Percentiles rank a stretch among this genome's conserved stretches.
Evolutionary conservation across 345 rosid genomes (phyloP).

Genomic region (Citrus reticulata): DNA sequence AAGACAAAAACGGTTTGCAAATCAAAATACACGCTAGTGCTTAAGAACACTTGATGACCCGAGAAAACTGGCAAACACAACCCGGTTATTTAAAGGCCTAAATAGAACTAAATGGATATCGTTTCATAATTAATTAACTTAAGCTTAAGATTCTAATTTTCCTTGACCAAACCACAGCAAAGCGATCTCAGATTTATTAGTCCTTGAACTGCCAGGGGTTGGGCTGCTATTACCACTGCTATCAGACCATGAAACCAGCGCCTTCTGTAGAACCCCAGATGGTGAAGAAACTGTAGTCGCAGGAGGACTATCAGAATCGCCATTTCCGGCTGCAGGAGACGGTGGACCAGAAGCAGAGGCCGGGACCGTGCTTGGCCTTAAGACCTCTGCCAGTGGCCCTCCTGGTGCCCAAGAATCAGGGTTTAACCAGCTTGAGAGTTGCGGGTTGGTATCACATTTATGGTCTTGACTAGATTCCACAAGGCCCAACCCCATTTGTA

Average conservation of each 20-base stretch:
- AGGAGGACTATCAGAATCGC: conserved; percentile 25
- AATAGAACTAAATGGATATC: not conserved
- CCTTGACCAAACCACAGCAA: conserved; percentile 33
- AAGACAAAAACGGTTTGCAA: too few relatives aligned
- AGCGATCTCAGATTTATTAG: conserved; percentile 29
- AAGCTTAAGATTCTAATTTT: conserved; percentile 12
- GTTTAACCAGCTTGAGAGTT: conserved; percentile 37
- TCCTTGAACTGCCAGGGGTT: conserved; percentile 25
- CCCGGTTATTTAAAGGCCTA: not conserved
- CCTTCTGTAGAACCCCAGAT: conserved; percentile 50
- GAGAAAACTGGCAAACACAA: not conserved
- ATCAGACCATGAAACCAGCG: conserved; percentile 53
- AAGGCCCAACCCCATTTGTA: conserved; percentile 37
- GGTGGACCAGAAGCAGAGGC: conserved; percentile 16
- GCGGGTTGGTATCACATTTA: conserved; percentile 24
- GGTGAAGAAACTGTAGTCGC: conserved; percentile 48
- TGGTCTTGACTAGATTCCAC: conserved; percentile 23
- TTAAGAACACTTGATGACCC: too few relatives aligned
- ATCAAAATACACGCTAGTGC: too few relatives aligned
- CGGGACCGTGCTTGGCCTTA: conserved; percentile 31
- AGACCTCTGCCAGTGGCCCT: conserved; percentile 76
- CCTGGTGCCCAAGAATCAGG: conserved; percentile 47
- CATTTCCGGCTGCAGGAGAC: conserved; percentile 20
- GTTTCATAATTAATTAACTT: not conserved
- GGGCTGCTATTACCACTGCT: conserved; percentile 58